Conservation (phyloP, 805 yeast species). For the Aciculoconidium aculeatum region DNA sequence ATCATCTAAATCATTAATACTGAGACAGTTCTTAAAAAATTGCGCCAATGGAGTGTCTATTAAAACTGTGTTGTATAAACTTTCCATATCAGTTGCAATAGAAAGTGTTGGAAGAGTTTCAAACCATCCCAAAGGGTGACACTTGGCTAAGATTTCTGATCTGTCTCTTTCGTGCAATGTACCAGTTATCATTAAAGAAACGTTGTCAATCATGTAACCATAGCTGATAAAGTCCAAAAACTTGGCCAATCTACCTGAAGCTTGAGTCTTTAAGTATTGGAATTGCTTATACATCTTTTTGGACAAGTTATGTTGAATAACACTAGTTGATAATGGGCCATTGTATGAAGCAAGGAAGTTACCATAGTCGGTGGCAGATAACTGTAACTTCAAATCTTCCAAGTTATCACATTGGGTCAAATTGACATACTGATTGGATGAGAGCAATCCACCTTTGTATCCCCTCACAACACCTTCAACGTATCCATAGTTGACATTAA, state of each 20-base stretch:
- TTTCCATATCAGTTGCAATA: constrained; percentile 90
- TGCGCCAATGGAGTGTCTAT: constrained; percentile 98
- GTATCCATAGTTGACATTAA: constrained; percentile 85
- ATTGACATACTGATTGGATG: constrained; percentile 78
- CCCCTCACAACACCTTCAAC: constrained; percentile 95
- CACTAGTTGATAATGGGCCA: constrained; percentile 75
- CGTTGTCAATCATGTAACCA: constrained; percentile 98
- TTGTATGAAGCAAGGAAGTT: constrained; percentile 79
- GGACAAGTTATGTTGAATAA: constrained; percentile 76
- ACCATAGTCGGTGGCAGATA: constrained; percentile 95
- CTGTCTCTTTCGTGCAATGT: constrained; percentile 93
- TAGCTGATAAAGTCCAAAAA: constrained; percentile 91
- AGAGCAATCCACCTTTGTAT: constrained; percentile 76
- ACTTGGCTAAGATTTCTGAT: constrained; percentile 78
- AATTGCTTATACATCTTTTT: constrained; percentile 76
- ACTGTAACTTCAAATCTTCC: constrained; percentile 90
- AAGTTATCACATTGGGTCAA: constrained; percentile 92
- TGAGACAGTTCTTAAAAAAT: constrained; percentile 83
- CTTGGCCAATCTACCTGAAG: constrained; percentile 71
- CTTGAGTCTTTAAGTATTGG: constrained; percentile 76
- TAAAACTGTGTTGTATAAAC: constrained; percentile 86
- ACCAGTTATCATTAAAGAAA: constrained; percentile 92
- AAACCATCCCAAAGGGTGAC: constrained; percentile 98
- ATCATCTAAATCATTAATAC: constrained; percentile 88
- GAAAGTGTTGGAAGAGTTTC: constrained; percentile 92